Conservation (phyloP, 78 protist species). For the Isochrysis galbana region DNA sequence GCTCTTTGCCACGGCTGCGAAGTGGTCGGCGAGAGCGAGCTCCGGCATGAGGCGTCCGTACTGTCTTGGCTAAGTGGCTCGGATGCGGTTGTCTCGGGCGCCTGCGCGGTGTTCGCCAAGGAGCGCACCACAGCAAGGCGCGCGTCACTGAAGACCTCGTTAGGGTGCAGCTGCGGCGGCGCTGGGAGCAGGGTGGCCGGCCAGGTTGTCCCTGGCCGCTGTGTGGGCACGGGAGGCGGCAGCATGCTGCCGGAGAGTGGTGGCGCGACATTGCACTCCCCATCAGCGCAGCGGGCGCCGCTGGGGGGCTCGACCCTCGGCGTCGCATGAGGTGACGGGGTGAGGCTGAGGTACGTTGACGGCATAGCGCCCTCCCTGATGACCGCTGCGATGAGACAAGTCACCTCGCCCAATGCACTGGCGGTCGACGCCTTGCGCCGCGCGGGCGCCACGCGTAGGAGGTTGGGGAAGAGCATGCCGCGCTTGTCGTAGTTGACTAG, state of each 20-base stretch:
- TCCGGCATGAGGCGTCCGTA: too few species aligned
- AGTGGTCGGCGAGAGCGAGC: too few species aligned
- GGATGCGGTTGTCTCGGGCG: neutral
- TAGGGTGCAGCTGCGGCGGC: too few species aligned
- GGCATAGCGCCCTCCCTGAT: neutral
- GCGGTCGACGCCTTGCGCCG: too few species aligned
- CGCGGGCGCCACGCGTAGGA: neutral
- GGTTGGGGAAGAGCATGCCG: neutral
- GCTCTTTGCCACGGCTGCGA: too few species aligned
- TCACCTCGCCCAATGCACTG: too few species aligned
- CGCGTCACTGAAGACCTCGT: neutral
- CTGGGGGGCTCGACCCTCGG: too few species aligned
- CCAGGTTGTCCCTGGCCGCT: neutral
- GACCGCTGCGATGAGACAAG: too few species aligned
- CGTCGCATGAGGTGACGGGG: neutral
- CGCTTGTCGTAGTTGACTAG: neutral
- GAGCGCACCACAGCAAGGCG: neutral
- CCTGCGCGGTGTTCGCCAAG: neutral
- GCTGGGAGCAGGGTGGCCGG: neutral
- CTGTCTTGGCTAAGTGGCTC: too few species aligned
- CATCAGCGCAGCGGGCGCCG: neutral
- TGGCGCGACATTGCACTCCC: neutral
- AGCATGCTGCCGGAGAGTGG: neutral
- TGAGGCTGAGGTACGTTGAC: neutral
- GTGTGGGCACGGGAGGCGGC: neutral